Conservation (phyloP, 768 basidiomycete species). For the Pholiota molesta region DNA sequence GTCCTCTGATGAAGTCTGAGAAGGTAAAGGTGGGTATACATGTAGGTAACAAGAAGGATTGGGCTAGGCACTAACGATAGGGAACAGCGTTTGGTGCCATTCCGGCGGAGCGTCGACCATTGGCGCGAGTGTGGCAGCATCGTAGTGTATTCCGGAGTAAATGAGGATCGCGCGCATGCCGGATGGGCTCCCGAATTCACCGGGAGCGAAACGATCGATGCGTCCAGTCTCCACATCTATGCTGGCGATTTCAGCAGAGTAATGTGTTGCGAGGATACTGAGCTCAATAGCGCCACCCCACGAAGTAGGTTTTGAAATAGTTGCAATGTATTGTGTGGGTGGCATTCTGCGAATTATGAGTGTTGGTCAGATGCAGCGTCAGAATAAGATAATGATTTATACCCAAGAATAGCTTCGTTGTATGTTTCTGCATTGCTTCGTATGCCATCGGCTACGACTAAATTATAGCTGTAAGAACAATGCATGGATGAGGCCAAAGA, state of each 20-base stretch:
- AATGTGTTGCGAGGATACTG: conserved; percentile 80
- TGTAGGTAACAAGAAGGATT: background rate
- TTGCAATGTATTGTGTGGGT: conserved; percentile 72
- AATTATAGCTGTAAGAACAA: background rate
- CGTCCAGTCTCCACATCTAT: conserved; percentile 93
- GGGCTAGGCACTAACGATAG: conserved; percentile 44
- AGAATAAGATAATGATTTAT: conserved; percentile 14
- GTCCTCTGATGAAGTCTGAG: conserved; percentile 30
- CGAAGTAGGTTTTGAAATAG: conserved; percentile 75
- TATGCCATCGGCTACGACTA: conserved; percentile 88
- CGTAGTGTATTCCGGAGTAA: conserved; percentile 97
- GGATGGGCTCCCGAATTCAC: conserved; percentile 36
- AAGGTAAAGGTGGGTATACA: background rate
- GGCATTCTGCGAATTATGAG: conserved; percentile 39
- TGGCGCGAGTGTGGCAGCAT: conserved; percentile 85
- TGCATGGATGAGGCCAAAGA: background rate
- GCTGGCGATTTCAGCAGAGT: conserved; percentile 82
- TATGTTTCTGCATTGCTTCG: conserved; percentile 70
- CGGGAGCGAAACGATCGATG: conserved; percentile 77
- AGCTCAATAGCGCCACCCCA: conserved; percentile 99
- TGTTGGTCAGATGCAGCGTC: background rate
- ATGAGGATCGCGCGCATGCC: conserved; percentile 71
- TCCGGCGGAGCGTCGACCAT: conserved; percentile 73
- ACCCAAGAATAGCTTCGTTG: conserved; percentile 89
- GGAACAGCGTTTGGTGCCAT: conserved; percentile 90